Conservation (phyloP, 768 basidiomycete species). For the Russula emetica region DNA sequence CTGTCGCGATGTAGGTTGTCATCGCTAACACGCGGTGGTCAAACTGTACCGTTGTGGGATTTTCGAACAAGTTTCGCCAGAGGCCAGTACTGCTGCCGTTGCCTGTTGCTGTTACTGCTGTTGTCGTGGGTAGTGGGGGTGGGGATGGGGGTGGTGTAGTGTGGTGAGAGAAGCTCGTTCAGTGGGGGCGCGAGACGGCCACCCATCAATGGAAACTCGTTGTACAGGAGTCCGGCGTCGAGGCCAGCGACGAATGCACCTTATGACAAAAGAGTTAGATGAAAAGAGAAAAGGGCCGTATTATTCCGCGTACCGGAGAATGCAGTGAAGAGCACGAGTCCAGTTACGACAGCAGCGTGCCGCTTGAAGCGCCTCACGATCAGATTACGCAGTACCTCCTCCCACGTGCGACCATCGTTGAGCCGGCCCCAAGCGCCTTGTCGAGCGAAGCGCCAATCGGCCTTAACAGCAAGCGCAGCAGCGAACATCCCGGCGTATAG, state of each 20-base stretch:
- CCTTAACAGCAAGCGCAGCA: slow-evolving; percentile 66
- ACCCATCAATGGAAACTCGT: slow-evolving; percentile 97
- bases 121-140: slow-evolving; percentile 25
- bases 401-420: slow-evolving; percentile 39
- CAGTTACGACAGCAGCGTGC: slow-evolving; percentile 59
- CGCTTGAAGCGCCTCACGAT: slow-evolving; percentile 54
- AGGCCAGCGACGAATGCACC: slow-evolving; percentile 98
- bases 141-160: slow-evolving; percentile 54
- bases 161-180: slow-evolving; percentile 73
- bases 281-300: slow-evolving; percentile 6
- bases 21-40: slow-evolving; percentile 93
- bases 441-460: slow-evolving; percentile 72
- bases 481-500: slow-evolving; percentile 93
- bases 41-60: slow-evolving; percentile 96
- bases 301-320: slow-evolving; percentile 63
- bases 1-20: slow-evolving; percentile 71
- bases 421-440: slow-evolving; percentile 57
- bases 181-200: slow-evolving; percentile 75
- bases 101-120: slow-evolving; percentile 45
- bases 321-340: slow-evolving; percentile 85
- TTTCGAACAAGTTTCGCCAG: slow-evolving; percentile 97
- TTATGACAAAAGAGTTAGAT: slow-evolving; percentile 32
- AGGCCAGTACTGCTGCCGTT: slow-evolving; percentile 72
- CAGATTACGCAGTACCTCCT: slow-evolving; percentile 51
- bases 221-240: slow-evolving; percentile 95